These are phyloP conservation scores for Hymenoscyphus linearis DNA, from an alignment of 2,329 filamentous ascomycete species.

Conservation along the genomic window DNA sequence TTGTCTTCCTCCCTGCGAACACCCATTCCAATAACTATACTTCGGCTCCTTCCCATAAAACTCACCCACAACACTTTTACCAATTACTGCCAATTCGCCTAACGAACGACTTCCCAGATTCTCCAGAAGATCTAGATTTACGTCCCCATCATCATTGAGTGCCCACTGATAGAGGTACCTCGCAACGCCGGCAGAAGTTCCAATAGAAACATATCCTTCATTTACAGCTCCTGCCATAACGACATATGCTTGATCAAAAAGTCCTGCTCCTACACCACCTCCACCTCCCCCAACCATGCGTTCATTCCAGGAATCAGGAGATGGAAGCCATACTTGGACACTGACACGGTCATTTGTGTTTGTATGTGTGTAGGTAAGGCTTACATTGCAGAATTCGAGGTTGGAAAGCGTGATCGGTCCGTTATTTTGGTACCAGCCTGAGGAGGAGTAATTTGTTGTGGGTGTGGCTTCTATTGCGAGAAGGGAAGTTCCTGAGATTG, in stretches of 20 bases:
- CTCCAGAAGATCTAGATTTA: neutral
- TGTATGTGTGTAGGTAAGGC: slow-evolving; percentile 26
- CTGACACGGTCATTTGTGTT: slow-evolving; percentile 8
- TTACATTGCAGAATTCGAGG: slow-evolving; percentile 27
- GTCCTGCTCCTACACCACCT: slow-evolving; percentile 24
- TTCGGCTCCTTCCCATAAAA: slow-evolving; percentile 33
- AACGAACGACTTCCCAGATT: neutral
- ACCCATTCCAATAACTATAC: slow-evolving; percentile 37
- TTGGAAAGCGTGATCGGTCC: neutral
- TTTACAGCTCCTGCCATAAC: neutral
- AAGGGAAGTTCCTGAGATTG: neutral
- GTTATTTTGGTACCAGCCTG: neutral
- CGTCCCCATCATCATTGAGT: neutral
- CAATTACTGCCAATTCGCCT: slow-evolving; percentile 26
- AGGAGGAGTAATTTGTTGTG: neutral
- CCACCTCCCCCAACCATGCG: neutral
- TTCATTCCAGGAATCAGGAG: neutral
- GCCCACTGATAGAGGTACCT: neutral
- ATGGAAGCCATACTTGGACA: slow-evolving; percentile 1
- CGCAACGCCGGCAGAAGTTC: slow-evolving; percentile 27
- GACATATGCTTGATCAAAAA: slow-evolving; percentile 7
- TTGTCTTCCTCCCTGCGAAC: slow-evolving; percentile 36
- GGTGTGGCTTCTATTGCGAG: neutral
- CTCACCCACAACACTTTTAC: slow-evolving; percentile 30
- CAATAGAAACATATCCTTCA: slow-evolving; percentile 23